phyloP scores from a whole-genome alignment of 1,284 basidiomycete species.

The Rhodotorula sp. region DNA sequence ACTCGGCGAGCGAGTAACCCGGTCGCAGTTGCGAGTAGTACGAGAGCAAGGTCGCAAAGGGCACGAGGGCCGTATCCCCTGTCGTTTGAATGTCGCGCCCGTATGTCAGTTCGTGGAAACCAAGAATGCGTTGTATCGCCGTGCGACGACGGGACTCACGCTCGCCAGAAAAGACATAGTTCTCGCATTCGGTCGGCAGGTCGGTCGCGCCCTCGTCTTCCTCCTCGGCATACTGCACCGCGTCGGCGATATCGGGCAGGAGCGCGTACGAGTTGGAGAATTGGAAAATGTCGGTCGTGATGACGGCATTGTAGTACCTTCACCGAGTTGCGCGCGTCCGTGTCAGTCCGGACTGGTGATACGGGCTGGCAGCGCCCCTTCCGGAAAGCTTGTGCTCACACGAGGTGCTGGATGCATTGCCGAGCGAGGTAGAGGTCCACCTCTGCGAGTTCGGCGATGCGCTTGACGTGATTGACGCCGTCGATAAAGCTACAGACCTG shows the following conservation, averaged over 20 bases:
- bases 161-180: constrained; percentile 39
- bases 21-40: constrained; percentile 85
- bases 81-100: neutral
- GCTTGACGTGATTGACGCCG: constrained; percentile 84
- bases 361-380: neutral
- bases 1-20: constrained; percentile 79
- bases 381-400: constrained; percentile 59
- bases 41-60: constrained; percentile 61
- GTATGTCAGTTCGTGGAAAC: neutral
- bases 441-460: constrained; percentile 88
- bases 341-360: constrained; percentile 4
- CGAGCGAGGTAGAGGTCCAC: constrained; percentile 81
- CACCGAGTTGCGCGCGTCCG: no score
- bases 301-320: constrained; percentile 93
- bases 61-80: constrained; percentile 27
- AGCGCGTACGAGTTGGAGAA: constrained; percentile 91
- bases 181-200: constrained; percentile 42
- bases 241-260: constrained; percentile 36
- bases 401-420: constrained; percentile 84
- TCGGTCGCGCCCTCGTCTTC: constrained; percentile 40
- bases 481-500: constrained; percentile 79
- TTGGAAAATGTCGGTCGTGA: constrained; percentile 95
- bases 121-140: no score
- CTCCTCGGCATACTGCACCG: constrained; percentile 31
- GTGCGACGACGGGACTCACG: constrained; percentile 10